Evolutionary conservation across 140 eudicot species (phyloP), one percentile per base, ranked within the genome.

Genomic region (Ambrosia hybrid): DNA sequence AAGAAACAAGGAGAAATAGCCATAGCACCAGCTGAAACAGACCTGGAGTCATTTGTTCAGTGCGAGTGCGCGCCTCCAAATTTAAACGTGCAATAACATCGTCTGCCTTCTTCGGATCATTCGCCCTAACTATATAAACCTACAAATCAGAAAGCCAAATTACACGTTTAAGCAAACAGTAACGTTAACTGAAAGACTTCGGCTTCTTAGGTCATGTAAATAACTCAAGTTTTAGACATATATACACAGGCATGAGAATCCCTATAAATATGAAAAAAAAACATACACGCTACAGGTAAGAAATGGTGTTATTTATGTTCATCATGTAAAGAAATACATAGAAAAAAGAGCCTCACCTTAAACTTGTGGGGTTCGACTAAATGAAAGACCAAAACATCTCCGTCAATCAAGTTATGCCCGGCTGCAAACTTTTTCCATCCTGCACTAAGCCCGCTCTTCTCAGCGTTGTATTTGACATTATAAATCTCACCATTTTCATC

Each of bases 351-450:
- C 30, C 33, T 74, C 70, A 91, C 97, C 95, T 91, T 91, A 38
- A 88, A 84, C 60, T 73, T 83, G 72, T 55, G 59, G n/a, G 87
- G 82, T 48, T 55, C 86, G 11, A 86, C 74, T 8, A 91, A 71
- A 62, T 91, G 97, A 63, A 82, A 91, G 77, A 91, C 72, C 79
- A 86, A 71, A 76, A 83, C 90, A 79, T 91, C 91, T 71, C 97
- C 95, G 58, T 81, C 96, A 39, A 80, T 70, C 84, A 91, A 80
- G 7, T 84, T 80, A 83, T 85, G 82, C 38, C 70, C 82, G 56
- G 77, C 46, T 39, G 46, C 46, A 39, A 39, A 4, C 46, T 39
- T 39, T 4, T 39, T 39, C 46, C 46, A 39, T 39, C 46, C 46
- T 39, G 46, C 46, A 39, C 46, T 39, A 4, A 39, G 1, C 46